Evolutionary conservation across 352 stramenopile species (phyloP).

Genomic region (Globisporangium splendens): DNA sequence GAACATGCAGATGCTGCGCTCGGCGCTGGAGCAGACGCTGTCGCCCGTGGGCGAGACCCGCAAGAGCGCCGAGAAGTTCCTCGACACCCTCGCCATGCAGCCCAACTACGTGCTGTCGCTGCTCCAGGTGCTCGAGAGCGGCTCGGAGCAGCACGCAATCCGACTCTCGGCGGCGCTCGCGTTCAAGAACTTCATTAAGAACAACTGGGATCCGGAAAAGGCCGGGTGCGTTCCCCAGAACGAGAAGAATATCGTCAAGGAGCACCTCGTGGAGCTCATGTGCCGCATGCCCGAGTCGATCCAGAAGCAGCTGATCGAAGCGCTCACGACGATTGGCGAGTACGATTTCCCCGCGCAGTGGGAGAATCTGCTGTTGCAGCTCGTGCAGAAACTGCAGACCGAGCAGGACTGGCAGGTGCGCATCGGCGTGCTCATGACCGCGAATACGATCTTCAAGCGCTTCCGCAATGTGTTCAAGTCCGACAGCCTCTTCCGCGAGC

Average conservation of each 20-base stretch:
- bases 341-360: constrained; percentile 98
- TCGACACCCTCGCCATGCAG: constrained; percentile 53
- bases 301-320: constrained; percentile 95
- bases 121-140: constrained; percentile 71
- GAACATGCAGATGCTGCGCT: constrained; percentile 63
- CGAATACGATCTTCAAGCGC: constrained; percentile 98
- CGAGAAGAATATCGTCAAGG: constrained; percentile 95
- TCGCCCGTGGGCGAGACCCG: constrained; percentile 68
- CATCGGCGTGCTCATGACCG: constrained; percentile 95
- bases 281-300: constrained; percentile 91
- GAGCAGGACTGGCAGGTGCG: constrained; percentile 90
- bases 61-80: constrained; percentile 65
- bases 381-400: constrained; percentile 92
- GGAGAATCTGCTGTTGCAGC: constrained; percentile 91
- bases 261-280: constrained; percentile 99
- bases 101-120: constrained; percentile 71
- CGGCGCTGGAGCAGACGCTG: constrained; percentile 75
- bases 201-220: constrained; percentile 93
- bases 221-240: constrained; percentile 56
- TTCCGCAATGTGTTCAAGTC: constrained; percentile 95
- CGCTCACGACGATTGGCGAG: constrained; percentile 95
- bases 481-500: constrained; percentile 93
- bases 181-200: constrained; percentile 99
- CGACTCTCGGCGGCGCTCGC: constrained; percentile 69
- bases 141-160: constrained; percentile 53